These are phyloP conservation scores for Penicillium verrucosum DNA, from an alignment of 2,329 filamentous ascomycete species.

Conservation along the genomic window DNA sequence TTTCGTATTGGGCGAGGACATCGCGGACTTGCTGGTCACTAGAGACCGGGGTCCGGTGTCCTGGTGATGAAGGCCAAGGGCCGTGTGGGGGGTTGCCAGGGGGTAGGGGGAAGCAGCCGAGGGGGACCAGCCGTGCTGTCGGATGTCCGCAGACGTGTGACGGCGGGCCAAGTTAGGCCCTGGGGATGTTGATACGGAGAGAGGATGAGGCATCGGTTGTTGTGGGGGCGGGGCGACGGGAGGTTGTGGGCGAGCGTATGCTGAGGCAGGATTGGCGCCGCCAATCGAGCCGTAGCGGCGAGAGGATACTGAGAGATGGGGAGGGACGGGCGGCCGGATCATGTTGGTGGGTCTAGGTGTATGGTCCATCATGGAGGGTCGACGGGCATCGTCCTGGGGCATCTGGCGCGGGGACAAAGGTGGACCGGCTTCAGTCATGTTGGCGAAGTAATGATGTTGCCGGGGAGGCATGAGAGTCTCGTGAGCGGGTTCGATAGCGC, in stretches of 20 bases:
- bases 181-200: constrained; percentile 57
- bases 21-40: constrained; percentile 63
- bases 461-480: constrained; percentile 64
- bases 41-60: constrained; percentile 47
- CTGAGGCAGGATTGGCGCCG: constrained; percentile 64
- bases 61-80: constrained; percentile 66
- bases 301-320: constrained; percentile 75
- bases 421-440: constrained; percentile 62
- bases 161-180: constrained; percentile 69
- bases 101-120: constrained; percentile 59
- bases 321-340: constrained; percentile 73
- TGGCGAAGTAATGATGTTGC: constrained; percentile 63
- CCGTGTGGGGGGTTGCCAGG: constrained; percentile 64
- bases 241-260: constrained; percentile 67
- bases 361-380: constrained; percentile 64
- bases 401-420: constrained; percentile 86
- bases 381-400: constrained; percentile 77
- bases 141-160: constrained; percentile 94
- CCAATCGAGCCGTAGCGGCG: constrained; percentile 86
- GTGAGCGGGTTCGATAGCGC: constrained; percentile 57
- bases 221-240: constrained; percentile 62
- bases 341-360: constrained; percentile 59
- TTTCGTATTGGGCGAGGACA: constrained; percentile 63
- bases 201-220: constrained; percentile 64
- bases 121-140: constrained; percentile 74